Evolutionary conservation across 768 basidiomycete species (phyloP).

Genomic region (Lyophyllum semitale): DNA sequence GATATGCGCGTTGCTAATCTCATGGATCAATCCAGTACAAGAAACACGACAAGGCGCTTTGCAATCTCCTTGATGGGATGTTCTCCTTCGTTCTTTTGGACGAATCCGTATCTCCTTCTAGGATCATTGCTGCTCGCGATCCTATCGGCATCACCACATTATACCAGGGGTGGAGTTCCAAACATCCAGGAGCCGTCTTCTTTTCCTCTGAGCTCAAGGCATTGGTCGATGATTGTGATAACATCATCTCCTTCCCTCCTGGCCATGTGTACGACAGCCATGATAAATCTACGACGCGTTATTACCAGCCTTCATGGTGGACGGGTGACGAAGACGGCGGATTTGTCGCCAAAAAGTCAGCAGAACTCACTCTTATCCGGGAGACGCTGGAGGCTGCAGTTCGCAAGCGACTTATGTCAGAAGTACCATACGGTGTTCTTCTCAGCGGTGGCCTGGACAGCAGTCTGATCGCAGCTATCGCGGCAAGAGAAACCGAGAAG

Average conservation of each 20-base stretch:
- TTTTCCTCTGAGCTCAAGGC: conserved; percentile 98
- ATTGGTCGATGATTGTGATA: conserved; percentile 88
- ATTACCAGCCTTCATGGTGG: conserved; percentile 92
- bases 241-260: conserved; percentile 94
- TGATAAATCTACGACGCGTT: conserved; percentile 76
- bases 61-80: conserved; percentile 91
- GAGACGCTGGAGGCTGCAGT: conserved; percentile 90
- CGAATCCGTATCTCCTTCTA: conserved; percentile 84
- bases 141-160: conserved; percentile 98
- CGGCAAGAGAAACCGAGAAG: conserved; percentile 93
- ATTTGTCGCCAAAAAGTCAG: conserved; percentile 56
- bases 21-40: conserved; percentile 59
- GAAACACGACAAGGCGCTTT: conserved; percentile 76
- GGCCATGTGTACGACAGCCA: conserved; percentile 94
- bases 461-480: conserved; percentile 93
- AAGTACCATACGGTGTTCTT: conserved; percentile 97
- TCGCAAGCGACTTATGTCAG: conserved; percentile 93
- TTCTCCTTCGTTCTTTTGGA: conserved; percentile 98
- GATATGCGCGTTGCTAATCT: not conserved
- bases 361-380: conserved; percentile 71
- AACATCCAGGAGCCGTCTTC: conserved; percentile 78
- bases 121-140: conserved; percentile 94
- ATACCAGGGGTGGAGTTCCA: conserved; percentile 93
- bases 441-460: conserved; percentile 95
- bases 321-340: conserved; percentile 72